Evolutionary conservation across 2,329 filamentous ascomycete species (phyloP).

Genomic region (Raffaelea albimanens): DNA sequence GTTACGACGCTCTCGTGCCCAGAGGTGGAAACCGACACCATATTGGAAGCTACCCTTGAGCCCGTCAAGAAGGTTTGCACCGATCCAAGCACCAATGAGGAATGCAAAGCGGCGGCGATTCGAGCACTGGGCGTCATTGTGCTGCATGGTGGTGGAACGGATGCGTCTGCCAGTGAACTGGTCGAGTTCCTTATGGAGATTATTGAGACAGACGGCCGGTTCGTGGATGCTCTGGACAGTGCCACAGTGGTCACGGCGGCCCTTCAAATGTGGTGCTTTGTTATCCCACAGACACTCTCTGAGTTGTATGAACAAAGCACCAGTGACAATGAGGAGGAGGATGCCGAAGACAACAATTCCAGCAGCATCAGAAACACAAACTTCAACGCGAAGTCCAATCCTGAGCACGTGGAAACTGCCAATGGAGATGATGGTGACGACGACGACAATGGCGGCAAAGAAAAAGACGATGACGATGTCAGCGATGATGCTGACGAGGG

Average conservation of each 20-base stretch:
- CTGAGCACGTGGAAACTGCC: too few relatives aligned
- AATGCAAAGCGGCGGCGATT: conserved; percentile 62
- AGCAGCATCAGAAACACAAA: too few relatives aligned
- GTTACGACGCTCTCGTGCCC: conserved; percentile 60
- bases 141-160: conserved; percentile 65
- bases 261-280: conserved; percentile 68
- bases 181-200: conserved; percentile 72
- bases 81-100: conserved; percentile 55
- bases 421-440: conserved; percentile 40
- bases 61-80: conserved; percentile 54
- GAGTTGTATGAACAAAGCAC: conserved; percentile 60
- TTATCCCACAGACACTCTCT: conserved; percentile 46
- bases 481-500: too few relatives aligned
- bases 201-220: conserved; percentile 67
- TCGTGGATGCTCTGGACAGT: conserved; percentile 62
- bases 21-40: conserved; percentile 36
- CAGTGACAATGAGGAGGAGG: background rate
- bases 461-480: conserved; percentile 46
- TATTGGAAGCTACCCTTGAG: conserved; percentile 53
- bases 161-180: conserved; percentile 58
- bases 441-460: conserved; percentile 52
- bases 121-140: conserved; percentile 62
- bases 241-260: conserved; percentile 63
- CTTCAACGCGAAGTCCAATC: too few relatives aligned
- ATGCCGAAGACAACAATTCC: background rate